These are phyloP conservation scores for Mortierella sp. DNA, from an alignment of 371 early-diverging fungal genomes.

Conservation along the genomic window DNA sequence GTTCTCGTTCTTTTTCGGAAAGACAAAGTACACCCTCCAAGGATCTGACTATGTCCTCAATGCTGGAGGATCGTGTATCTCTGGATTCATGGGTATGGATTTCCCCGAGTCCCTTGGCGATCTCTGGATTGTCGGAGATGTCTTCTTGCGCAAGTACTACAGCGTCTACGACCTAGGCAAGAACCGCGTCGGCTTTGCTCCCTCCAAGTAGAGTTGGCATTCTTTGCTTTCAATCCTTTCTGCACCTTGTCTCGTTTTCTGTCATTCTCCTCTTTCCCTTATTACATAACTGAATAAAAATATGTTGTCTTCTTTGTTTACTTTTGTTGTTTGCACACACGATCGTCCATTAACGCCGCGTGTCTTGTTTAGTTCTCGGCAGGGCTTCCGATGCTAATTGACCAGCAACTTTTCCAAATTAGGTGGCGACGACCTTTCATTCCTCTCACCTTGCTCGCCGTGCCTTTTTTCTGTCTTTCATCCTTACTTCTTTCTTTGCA, in stretches of 20 bases:
- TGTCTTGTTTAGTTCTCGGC: not conserved
- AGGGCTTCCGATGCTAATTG: not conserved
- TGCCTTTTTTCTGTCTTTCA: not conserved
- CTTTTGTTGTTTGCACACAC: not conserved
- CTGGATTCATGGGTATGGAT: constrained; percentile 95
- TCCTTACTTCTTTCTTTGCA: not conserved
- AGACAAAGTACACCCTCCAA: constrained; percentile 65
- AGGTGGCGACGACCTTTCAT: not conserved
- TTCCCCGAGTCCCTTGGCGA: constrained; percentile 80
- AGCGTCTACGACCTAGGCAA: constrained; percentile 92
- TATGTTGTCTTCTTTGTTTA: not conserved
- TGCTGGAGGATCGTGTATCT: constrained; percentile 87
- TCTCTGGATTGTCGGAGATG: constrained; percentile 90
- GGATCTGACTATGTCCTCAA: constrained; percentile 87
- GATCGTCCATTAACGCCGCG: not conserved
- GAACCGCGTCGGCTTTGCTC: constrained; percentile 73
- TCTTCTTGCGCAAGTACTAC: constrained; percentile 93
- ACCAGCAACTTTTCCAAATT: not conserved
- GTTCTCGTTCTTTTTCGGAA: constrained; percentile 82
- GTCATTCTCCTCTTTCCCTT: not conserved
- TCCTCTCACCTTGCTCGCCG: not conserved
- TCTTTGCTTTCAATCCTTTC: not conserved
- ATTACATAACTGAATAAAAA: not conserved
- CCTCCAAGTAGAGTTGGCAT: constrained; percentile 40
- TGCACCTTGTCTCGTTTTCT: not conserved